phyloP scores from a whole-genome alignment of 2,329 filamentous ascomycete genomes.

The Aspergillus brasiliensis region DNA sequence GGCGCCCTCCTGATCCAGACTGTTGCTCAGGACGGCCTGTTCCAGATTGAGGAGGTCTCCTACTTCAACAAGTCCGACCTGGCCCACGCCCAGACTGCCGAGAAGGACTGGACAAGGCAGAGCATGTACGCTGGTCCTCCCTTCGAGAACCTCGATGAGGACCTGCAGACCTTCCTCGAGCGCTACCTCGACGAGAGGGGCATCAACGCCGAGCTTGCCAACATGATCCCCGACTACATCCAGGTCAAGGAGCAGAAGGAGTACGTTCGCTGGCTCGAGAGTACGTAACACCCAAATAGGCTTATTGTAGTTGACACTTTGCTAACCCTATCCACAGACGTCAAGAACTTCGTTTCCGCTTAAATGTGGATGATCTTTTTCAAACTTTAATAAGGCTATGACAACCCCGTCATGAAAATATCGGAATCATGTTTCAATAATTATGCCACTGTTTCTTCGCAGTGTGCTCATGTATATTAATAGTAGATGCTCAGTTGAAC shows the following conservation, averaged over 20 bases:
- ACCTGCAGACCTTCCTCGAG: constrained; percentile 89
- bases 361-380: constrained; percentile 39
- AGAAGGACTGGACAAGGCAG: constrained; percentile 74
- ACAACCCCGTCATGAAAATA: not conserved
- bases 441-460: not conserved
- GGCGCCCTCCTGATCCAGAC: constrained; percentile 87
- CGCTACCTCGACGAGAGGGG: constrained; percentile 93
- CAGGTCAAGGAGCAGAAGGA: constrained; percentile 98
- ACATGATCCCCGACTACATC: constrained; percentile 95
- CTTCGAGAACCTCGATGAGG: constrained; percentile 92
- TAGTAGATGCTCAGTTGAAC: constrained; percentile 1
- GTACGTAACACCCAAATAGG: constrained; percentile 42
- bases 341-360: constrained; percentile 82
- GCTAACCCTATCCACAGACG: constrained; percentile 51
- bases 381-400: not conserved
- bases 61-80: constrained; percentile 79
- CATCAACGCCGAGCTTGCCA: constrained; percentile 79
- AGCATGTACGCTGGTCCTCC: constrained; percentile 86
- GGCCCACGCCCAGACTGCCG: constrained; percentile 73
- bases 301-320: not conserved
- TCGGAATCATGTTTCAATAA: constrained; percentile 3
- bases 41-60: constrained; percentile 87
- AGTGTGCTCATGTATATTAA: not conserved
- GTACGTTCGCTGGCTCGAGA: constrained; percentile 86
- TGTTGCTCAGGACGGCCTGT: constrained; percentile 78